These are phyloP conservation scores for Colletotrichum sp. DNA, from an alignment of 2,329 filamentous ascomycete genomes.

Conservation along the genomic window DNA sequence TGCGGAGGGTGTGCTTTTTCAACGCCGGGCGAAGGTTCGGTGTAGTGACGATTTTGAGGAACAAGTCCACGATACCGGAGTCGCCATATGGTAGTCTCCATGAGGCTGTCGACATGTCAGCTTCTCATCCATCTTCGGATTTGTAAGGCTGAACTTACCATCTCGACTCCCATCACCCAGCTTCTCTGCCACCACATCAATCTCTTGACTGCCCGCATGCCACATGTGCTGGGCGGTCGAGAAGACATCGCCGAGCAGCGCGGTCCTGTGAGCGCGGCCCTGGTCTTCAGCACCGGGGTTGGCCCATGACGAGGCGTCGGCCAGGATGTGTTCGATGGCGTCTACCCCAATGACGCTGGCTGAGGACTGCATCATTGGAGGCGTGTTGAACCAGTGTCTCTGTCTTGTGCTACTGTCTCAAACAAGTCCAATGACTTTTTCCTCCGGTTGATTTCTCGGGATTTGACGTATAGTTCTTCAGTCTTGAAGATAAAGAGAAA, in stretches of 20 bases:
- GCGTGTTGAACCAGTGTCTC: background rate
- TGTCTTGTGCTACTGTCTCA: background rate
- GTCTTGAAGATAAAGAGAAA: background rate
- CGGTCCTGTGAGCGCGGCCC: background rate
- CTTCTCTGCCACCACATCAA: constrained; percentile 54
- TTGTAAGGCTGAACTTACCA: constrained; percentile 43
- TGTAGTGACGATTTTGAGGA: constrained; percentile 50
- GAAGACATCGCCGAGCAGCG: constrained; percentile 35
- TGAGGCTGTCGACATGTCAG: constrained; percentile 43
- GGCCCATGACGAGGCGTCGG: background rate
- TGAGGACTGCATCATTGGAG: background rate
- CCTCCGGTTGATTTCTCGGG: background rate
- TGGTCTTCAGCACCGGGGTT: constrained; percentile 1
- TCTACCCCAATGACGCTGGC: background rate
- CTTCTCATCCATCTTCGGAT: background rate
- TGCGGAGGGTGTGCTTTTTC: constrained; percentile 59
- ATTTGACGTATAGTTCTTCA: background rate
- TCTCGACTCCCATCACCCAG: constrained; percentile 61
- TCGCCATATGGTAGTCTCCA: constrained; percentile 64
- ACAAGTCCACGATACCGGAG: constrained; percentile 62
- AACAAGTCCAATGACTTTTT: background rate
- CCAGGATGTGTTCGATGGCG: background rate
- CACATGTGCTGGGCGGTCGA: constrained; percentile 43
- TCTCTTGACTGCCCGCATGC: constrained; percentile 40
- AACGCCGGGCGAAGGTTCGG: constrained; percentile 45